Conservation (phyloP, 495 filamentous ascomycete genomes). For the Penicillium pulvis region DNA sequence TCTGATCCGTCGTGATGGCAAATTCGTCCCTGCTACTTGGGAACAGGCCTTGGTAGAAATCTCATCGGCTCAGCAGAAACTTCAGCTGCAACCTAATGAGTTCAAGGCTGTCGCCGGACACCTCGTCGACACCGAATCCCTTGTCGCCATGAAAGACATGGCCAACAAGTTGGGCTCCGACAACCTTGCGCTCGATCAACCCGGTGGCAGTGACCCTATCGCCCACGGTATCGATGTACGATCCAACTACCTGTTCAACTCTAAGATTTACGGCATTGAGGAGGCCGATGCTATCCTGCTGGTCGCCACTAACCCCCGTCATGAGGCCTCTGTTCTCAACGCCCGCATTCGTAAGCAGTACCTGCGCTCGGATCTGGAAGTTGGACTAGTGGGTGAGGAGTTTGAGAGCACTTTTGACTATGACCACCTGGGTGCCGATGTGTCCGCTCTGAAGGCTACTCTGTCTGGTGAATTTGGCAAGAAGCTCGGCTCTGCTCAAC, state of each 20-base stretch:
- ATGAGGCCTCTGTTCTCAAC: conserved; percentile 93
- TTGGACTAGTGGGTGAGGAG: conserved; percentile 87
- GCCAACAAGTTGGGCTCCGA: conserved; percentile 95
- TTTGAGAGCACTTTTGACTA: conserved; percentile 94
- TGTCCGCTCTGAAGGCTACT: conserved; percentile 75
- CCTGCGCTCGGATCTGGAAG: conserved; percentile 89
- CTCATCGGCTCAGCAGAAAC: conserved; percentile 68
- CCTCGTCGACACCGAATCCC: conserved; percentile 84
- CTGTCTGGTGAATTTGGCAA: conserved; percentile 88
- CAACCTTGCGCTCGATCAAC: conserved; percentile 91
- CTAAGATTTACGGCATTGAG: conserved; percentile 87
- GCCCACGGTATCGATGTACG: conserved; percentile 94
- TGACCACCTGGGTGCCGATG: conserved; percentile 80
- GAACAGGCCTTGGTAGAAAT: conserved; percentile 91
- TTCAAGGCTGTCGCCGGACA: conserved; percentile 95
- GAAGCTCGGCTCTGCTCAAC: conserved; percentile 83
- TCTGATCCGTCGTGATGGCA: conserved; percentile 80
- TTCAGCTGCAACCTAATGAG: conserved; percentile 82
- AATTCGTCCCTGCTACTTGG: conserved; percentile 90
- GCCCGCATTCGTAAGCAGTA: conserved; percentile 97
- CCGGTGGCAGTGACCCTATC: conserved; percentile 76
- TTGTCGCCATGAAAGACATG: conserved; percentile 96
- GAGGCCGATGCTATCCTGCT: conserved; percentile 91
- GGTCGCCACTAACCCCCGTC: conserved; percentile 89
- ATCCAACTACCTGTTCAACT: conserved; percentile 95